phyloP scores from a whole-genome alignment of 257 asterid species.

The Gentiana straminea region DNA sequence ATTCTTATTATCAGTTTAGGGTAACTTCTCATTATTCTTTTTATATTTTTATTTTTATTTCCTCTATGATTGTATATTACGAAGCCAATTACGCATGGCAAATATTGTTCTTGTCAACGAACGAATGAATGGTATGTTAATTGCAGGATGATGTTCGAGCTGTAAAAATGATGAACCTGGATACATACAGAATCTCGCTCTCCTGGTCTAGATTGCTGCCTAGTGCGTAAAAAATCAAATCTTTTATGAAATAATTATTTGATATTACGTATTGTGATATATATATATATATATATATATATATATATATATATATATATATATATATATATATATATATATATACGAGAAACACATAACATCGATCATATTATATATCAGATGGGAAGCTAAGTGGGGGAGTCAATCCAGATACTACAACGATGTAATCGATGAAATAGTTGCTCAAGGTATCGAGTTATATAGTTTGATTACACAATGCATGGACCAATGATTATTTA shows the following conservation, averaged over 20 bases:
- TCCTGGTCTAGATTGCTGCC: conserved; percentile 25
- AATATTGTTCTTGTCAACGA: not conserved
- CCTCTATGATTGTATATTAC: not conserved
- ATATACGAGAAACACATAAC: too few relatives aligned
- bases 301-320: too few relatives aligned
- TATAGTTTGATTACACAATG: not conserved
- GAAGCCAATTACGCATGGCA: not conserved
- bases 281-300: too few relatives aligned
- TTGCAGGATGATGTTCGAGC: conserved; percentile 14
- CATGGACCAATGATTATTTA: too few relatives aligned
- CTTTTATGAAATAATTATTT: too few relatives aligned
- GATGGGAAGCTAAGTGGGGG: not conserved
- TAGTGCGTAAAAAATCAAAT: not conserved
- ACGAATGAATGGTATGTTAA: too few relatives aligned
- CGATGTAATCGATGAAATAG: not conserved
- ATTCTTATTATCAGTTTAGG: not conserved
- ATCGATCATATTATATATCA: not conserved
- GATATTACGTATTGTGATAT: too few relatives aligned
- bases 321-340: too few relatives aligned
- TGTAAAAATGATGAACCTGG: conserved; percentile 9
- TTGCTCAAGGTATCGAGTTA: not conserved
- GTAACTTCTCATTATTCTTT: not conserved
- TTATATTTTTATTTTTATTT: not conserved
- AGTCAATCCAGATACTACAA: not conserved
- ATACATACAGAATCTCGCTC: conserved; percentile 21